Evolutionary conservation across 2,329 filamentous ascomycete genomes (phyloP).

Genomic region (Fusarium camptoceras): DNA sequence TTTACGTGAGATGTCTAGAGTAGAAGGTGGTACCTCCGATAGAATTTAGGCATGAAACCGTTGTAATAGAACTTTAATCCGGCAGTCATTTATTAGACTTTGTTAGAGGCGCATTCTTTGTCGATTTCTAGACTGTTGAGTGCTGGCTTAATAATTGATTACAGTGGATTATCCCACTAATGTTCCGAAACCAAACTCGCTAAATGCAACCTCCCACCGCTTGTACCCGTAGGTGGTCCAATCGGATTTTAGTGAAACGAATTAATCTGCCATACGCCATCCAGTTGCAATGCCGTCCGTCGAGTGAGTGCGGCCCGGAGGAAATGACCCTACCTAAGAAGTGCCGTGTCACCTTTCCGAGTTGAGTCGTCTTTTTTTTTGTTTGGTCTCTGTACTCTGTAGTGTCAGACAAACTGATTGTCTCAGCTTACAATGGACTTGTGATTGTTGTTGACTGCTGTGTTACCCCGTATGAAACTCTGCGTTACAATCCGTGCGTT

Average conservation of each 20-base stretch:
- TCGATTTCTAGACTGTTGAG: background rate
- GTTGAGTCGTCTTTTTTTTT: background rate
- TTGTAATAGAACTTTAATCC: background rate
- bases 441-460: background rate
- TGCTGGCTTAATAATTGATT: background rate
- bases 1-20: conserved; percentile 23
- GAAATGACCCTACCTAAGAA: conserved; percentile 1
- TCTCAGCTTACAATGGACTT: too few relatives aligned
- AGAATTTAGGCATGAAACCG: conserved; percentile 11
- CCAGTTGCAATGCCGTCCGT: conserved; percentile 29
- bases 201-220: conserved; percentile 12
- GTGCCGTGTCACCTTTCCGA: conserved; percentile 14
- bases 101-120: background rate
- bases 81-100: background rate
- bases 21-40: conserved; percentile 31
- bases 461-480: conserved; percentile 21
- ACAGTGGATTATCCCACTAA: conserved; percentile 25
- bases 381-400: too few relatives aligned
- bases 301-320: conserved; percentile 4
- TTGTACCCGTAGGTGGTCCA: conserved; percentile 1
- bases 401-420: too few relatives aligned
- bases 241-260: conserved; percentile 31
- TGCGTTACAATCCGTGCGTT: background rate
- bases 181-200: conserved; percentile 15
- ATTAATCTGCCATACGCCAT: conserved; percentile 6